A percentile compares a stretch with the other conserved stretches of the same genome.
phyloP scores from a whole-genome alignment of 306 rosid genomes.

The Comarum palustre region DNA sequence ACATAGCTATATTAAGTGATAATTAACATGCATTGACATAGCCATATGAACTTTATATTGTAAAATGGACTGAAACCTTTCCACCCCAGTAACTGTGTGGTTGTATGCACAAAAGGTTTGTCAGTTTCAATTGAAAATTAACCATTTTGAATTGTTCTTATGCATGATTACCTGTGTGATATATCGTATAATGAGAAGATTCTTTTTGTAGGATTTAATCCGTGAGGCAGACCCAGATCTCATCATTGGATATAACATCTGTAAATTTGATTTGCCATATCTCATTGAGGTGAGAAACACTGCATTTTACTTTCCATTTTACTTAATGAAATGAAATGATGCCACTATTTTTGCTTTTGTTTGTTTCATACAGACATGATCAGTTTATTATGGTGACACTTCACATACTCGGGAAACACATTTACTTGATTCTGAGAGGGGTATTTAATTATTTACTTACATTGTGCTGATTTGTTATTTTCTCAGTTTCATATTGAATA shows the following conservation, averaged over 20 bases:
- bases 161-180: conserved; percentile 5
- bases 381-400: not conserved
- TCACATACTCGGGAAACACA: not conserved
- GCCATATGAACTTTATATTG: not conserved
- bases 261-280: conserved; percentile 97
- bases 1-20: not conserved
- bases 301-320: conserved; percentile 19
- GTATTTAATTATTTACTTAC: not conserved
- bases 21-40: not conserved
- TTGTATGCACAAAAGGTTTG: not conserved
- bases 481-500: not conserved
- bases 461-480: not conserved
- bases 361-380: not conserved
- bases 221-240: conserved; percentile 91
- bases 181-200: conserved; percentile 23
- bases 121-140: not conserved
- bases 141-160: conserved; percentile 2
- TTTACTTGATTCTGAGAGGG: not conserved
- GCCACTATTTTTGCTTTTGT: not conserved
- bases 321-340: not conserved
- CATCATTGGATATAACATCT: conserved; percentile 94
- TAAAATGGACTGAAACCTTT: not conserved
- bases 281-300: conserved; percentile 64
- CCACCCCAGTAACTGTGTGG: not conserved
- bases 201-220: conserved; percentile 67